A percentile compares a stretch with the other conserved stretches of the same genome.
Evolutionary conservation across 2,329 filamentous ascomycete genomes (phyloP).

Genomic region (Scedosporium dehoogii): DNA sequence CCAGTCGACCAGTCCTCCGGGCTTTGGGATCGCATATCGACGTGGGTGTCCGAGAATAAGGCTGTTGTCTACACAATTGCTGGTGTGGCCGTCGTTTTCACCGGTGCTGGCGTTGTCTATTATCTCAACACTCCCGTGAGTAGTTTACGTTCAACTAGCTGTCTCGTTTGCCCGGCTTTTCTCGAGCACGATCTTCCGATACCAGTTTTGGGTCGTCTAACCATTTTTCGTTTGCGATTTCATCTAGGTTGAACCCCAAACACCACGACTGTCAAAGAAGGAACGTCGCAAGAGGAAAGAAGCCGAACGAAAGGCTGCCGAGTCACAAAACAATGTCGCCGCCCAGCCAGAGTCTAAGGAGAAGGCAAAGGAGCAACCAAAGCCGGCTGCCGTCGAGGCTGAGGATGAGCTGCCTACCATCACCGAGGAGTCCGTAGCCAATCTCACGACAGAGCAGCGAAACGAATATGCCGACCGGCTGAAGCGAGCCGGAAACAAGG

Average conservation of each 20-base stretch:
- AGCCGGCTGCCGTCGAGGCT: slow-evolving; percentile 42
- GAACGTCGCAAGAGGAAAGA: slow-evolving; percentile 83
- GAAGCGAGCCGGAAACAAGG: slow-evolving; percentile 93
- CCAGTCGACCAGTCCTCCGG: slow-evolving; percentile 52
- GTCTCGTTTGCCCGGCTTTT: not conserved
- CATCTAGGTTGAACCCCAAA: slow-evolving; percentile 21
- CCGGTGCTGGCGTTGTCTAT: slow-evolving; percentile 85
- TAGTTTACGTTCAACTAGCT: slow-evolving; percentile 9
- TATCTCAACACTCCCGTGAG: slow-evolving; percentile 60
- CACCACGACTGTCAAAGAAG: slow-evolving; percentile 73
- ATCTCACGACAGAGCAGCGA: slow-evolving; percentile 53
- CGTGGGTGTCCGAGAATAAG: slow-evolving; percentile 94
- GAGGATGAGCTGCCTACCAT: slow-evolving; percentile 63
- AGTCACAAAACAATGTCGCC: slow-evolving; percentile 15
- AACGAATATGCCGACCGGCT: slow-evolving; percentile 83
- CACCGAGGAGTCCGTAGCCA: slow-evolving; percentile 44
- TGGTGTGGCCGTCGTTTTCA: slow-evolving; percentile 84
- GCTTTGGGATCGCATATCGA: slow-evolving; percentile 81
- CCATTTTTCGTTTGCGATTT: not conserved
- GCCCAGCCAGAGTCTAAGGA: slow-evolving; percentile 16
- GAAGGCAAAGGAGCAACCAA: slow-evolving; percentile 20
- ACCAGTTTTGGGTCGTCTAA: not conserved
- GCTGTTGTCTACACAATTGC: slow-evolving; percentile 92
- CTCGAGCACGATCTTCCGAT: slow-evolving; percentile 4
- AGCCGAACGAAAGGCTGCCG: slow-evolving; percentile 49